Percentiles rank a stretch among this genome's conserved stretches.
Conservation (phyloP, 768 basidiomycete species). For the Neoboletus brunneissimus region DNA sequence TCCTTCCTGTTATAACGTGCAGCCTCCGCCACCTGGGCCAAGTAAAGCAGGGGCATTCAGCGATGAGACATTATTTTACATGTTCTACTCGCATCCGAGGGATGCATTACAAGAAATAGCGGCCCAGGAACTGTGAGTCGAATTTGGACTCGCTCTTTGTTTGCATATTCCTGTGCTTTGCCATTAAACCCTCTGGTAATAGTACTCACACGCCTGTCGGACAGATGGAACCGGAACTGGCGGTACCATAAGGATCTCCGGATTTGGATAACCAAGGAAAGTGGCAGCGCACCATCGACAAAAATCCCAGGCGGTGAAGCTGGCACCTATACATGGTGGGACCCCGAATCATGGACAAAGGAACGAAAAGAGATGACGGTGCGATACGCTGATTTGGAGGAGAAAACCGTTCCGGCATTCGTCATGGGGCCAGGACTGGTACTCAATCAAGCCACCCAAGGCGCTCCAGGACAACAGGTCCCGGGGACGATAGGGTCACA, state of each 20-base stretch:
- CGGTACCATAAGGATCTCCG: constrained; percentile 91
- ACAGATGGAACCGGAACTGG: constrained; percentile 92
- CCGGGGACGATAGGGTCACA: constrained; percentile 32
- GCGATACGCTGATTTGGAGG: constrained; percentile 70
- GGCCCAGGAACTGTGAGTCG: constrained; percentile 87
- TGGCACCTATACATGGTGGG: constrained; percentile 90
- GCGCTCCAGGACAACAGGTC: constrained; percentile 39
- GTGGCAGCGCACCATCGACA: constrained; percentile 68
- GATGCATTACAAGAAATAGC: constrained; percentile 94
- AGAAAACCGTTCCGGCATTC: constrained; percentile 66
- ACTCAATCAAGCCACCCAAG: constrained; percentile 34
- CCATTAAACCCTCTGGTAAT: background rate
- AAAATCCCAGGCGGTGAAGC: constrained; percentile 82
- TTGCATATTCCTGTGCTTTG: constrained; percentile 4
- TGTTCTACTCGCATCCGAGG: constrained; percentile 93
- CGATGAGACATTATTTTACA: constrained; percentile 96
- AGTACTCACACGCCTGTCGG: constrained; percentile 6
- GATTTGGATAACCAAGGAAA: constrained; percentile 84
- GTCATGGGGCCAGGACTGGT: constrained; percentile 47
- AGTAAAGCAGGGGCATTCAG: constrained; percentile 80
- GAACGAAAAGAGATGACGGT: constrained; percentile 77
- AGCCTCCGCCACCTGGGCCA: constrained; percentile 80
- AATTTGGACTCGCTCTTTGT: constrained; percentile 10
- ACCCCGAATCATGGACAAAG: constrained; percentile 75
- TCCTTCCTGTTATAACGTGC: constrained; percentile 90